Evolutionary conservation across 2,329 filamentous ascomycete species (phyloP).

Genomic region (Aspergillus chevalieri): DNA sequence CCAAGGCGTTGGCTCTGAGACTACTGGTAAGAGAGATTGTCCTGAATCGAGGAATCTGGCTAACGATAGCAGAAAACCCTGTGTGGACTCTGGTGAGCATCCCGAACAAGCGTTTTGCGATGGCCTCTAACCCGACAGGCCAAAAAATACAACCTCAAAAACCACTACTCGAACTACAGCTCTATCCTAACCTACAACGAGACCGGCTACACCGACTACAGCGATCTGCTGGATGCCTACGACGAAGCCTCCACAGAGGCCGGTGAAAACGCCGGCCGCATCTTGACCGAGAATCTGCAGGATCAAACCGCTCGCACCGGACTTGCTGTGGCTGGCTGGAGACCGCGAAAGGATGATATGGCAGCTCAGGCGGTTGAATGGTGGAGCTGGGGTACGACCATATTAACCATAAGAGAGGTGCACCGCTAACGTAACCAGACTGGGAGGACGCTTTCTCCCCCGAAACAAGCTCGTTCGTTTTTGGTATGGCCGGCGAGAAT

Average conservation of each 20-base stretch:
- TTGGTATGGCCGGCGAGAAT: constrained; percentile 52
- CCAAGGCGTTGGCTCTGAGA: constrained; percentile 34
- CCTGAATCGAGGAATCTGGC: constrained; percentile 21
- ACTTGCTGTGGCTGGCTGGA: constrained; percentile 57
- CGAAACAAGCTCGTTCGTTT: constrained; percentile 51
- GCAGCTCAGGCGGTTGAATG: constrained; percentile 57
- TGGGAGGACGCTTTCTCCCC: constrained; percentile 56
- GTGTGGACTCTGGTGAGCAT: constrained; percentile 47
- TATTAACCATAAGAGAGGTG: background rate
- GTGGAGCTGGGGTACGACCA: constrained; percentile 42
- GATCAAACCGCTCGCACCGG: constrained; percentile 57
- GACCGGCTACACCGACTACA: constrained; percentile 49
- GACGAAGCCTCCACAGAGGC: constrained; percentile 42
- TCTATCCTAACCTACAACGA: constrained; percentile 57
- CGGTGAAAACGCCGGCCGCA: constrained; percentile 50
- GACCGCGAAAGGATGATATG: constrained; percentile 49
- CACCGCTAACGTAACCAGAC: constrained; percentile 28
- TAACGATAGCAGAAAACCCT: constrained; percentile 38
- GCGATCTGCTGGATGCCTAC: constrained; percentile 46
- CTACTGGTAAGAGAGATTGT: constrained; percentile 16
- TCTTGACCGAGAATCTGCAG: constrained; percentile 56
- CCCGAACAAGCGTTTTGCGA: background rate
- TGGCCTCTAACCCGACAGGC: constrained; percentile 25
- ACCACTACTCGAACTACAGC: constrained; percentile 53
- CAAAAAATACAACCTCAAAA: constrained; percentile 54